Percentiles rank a stretch among this genome's conserved stretches.
Evolutionary conservation across 768 basidiomycete genomes (phyloP).

Genomic region (Cubamyces lactineus): DNA sequence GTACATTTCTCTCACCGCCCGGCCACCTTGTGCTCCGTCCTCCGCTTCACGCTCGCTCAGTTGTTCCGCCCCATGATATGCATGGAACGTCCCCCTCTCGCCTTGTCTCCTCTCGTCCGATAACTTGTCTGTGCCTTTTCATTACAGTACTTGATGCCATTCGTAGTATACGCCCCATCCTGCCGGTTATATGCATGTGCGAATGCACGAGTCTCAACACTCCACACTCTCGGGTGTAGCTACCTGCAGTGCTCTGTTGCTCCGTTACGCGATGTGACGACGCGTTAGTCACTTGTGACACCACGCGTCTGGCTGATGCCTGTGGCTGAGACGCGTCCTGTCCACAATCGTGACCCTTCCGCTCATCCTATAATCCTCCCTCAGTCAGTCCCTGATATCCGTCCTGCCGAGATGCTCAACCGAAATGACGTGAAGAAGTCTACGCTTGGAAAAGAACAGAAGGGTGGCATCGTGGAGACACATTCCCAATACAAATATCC

Average conservation of each 20-base stretch:
- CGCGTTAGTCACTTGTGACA: constrained; percentile 21
- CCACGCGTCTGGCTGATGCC: constrained; percentile 13
- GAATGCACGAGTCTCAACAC: constrained; percentile 7
- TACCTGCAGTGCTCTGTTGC: too few species aligned
- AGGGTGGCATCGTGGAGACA: constrained; percentile 28
- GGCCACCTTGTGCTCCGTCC: background rate
- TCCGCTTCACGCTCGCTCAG: constrained; percentile 12
- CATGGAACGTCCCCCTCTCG: background rate
- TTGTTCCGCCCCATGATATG: constrained; percentile 14
- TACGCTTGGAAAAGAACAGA: background rate
- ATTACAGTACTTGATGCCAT: constrained; percentile 13
- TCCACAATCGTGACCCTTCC: background rate
- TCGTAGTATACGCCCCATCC: constrained; percentile 21
- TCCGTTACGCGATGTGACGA: background rate
- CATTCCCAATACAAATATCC: constrained; percentile 53
- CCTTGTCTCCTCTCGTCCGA: constrained; percentile 15
- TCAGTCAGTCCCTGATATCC: background rate
- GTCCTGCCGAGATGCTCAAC: background rate
- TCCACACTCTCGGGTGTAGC: background rate
- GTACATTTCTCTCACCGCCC: too few species aligned
- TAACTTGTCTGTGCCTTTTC: constrained; percentile 10
- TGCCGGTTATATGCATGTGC: constrained; percentile 22
- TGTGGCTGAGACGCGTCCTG: constrained; percentile 22
- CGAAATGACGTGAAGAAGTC: background rate
- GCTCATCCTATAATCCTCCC: background rate